Percentiles rank a stretch among this genome's conserved stretches.
These are phyloP conservation scores for Bipolaris gigantea DNA, from an alignment of 2,329 filamentous ascomycete genomes.

Conservation along the genomic window DNA sequence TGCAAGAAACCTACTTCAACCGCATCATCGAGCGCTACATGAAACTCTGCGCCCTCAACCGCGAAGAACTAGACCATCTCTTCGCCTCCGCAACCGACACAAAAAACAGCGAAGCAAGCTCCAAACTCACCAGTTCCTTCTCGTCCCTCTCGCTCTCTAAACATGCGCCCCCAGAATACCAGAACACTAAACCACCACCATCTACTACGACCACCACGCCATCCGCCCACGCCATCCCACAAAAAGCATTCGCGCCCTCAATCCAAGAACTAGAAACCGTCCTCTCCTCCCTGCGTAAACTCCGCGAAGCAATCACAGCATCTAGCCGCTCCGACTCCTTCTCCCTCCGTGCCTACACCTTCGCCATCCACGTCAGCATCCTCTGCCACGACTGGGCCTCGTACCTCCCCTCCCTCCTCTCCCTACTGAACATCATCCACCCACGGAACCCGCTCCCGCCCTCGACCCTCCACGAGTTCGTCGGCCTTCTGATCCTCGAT, in stretches of 20 bases:
- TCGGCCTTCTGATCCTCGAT: slow-evolving; percentile 81
- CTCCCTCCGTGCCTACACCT: slow-evolving; percentile 85
- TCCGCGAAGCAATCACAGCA: slow-evolving; percentile 86
- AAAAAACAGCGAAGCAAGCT: slow-evolving; percentile 9
- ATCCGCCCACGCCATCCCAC: slow-evolving; percentile 26
- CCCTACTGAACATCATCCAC: slow-evolving; percentile 75
- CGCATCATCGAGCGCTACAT: slow-evolving; percentile 88
- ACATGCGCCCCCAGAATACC: slow-evolving; percentile 18
- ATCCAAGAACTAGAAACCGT: slow-evolving; percentile 68
- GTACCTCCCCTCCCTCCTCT: slow-evolving; percentile 83
- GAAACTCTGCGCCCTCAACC: slow-evolving; percentile 78
- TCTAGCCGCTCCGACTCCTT: slow-evolving; percentile 77
- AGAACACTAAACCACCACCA: neutral
- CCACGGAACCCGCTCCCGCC: slow-evolving; percentile 66
- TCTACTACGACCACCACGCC: slow-evolving; percentile 3
- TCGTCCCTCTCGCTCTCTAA: slow-evolving; percentile 23
- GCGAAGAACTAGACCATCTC: slow-evolving; percentile 72
- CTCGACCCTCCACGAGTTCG: slow-evolving; percentile 76
- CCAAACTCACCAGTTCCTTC: slow-evolving; percentile 16
- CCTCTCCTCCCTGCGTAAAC: slow-evolving; percentile 82
- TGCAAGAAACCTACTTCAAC: slow-evolving; percentile 83
- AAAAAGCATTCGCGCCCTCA: slow-evolving; percentile 34
- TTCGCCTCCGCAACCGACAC: slow-evolving; percentile 55
- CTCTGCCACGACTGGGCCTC: slow-evolving; percentile 81
- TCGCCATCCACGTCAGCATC: slow-evolving; percentile 83